Percentiles rank a stretch among this genome's conserved stretches.
phyloP scores from a whole-genome alignment of 768 basidiomycete species.

The Suillus discolor region DNA sequence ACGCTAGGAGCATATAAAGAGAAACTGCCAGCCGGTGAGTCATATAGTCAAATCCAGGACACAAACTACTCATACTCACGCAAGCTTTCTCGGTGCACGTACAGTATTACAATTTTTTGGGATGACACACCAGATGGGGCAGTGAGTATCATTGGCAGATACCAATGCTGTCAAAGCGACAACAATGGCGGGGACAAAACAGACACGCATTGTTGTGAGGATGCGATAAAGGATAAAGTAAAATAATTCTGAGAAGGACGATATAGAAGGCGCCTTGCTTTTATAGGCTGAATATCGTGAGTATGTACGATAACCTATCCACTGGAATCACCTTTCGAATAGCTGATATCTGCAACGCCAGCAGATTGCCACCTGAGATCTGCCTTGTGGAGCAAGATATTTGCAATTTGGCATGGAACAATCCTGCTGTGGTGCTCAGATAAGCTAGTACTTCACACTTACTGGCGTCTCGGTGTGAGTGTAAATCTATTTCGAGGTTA shows the following conservation, averaged over 20 bases:
- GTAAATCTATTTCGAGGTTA: no score
- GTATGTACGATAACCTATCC: no score
- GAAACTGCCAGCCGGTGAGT: neutral
- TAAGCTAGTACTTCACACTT: neutral
- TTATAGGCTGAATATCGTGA: neutral
- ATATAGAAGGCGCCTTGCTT: neutral
- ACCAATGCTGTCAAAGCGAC: neutral
- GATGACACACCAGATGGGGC: no score
- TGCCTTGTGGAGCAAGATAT: neutral
- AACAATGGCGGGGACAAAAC: neutral
- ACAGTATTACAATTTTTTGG: no score
- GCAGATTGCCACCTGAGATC: neutral
- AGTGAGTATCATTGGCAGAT: neutral
- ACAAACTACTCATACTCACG: neutral
- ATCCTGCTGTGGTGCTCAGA: neutral
- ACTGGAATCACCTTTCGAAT: neutral
- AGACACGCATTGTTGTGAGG: neutral
- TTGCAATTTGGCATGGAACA: neutral
- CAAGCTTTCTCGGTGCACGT: neutral
- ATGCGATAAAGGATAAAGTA: neutral
- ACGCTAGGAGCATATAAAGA: neutral
- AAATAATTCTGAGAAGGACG: neutral
- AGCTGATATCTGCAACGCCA: neutral
- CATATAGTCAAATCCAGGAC: neutral
- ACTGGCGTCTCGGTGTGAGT: no score